Conservation (phyloP, 306 rosid genomes). For the Cajanus cajan region DNA sequence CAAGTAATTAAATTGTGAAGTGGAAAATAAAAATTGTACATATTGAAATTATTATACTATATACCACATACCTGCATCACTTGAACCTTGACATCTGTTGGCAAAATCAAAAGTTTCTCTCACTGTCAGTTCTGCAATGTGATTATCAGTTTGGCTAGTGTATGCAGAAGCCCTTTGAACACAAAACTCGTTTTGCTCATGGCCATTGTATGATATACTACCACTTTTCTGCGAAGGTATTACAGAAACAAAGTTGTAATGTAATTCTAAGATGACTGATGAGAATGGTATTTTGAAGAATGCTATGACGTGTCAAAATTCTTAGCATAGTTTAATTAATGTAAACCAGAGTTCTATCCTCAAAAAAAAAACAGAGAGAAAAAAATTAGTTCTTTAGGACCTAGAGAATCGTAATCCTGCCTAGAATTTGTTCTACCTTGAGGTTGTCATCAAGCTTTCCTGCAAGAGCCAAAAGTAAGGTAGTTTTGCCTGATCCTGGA, state of each 20-base stretch:
- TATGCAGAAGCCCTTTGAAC: slow-evolving; percentile 90
- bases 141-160: slow-evolving; percentile 84
- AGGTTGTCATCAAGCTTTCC: slow-evolving; percentile 69
- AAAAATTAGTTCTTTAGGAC: not conserved
- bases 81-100: slow-evolving; percentile 87
- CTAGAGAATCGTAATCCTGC: not conserved
- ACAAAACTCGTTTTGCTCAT: slow-evolving; percentile 55
- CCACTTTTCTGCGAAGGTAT: slow-evolving; percentile 57
- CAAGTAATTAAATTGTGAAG: not conserved
- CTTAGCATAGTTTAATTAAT: not conserved
- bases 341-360: not conserved
- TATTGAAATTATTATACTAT: slow-evolving; percentile 12
- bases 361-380: no score
- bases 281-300: not conserved
- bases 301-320: not conserved
- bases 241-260: not conserved
- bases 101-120: slow-evolving; percentile 94
- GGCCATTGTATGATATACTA: slow-evolving; percentile 68
- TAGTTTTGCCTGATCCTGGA: slow-evolving; percentile 80
- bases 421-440: slow-evolving; percentile 42
- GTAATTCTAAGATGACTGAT: not conserved
- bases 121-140: slow-evolving; percentile 76
- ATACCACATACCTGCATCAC: slow-evolving; percentile 51
- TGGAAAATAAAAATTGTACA: not conserved
- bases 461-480: slow-evolving; percentile 75